Conservation (phyloP, 2,329 filamentous ascomycete species). For the Claviceps humidiphila region DNA sequence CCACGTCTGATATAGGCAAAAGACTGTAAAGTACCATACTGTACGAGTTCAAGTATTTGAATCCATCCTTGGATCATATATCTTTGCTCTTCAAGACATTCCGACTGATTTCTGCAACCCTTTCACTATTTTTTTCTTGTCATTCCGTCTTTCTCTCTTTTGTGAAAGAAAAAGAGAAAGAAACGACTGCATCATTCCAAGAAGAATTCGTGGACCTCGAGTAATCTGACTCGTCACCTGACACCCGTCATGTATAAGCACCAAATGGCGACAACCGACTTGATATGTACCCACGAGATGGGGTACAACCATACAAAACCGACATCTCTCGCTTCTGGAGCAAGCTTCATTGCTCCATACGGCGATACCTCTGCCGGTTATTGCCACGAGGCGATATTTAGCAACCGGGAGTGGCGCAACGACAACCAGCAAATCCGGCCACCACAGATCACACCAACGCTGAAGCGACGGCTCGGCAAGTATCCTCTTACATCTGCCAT, state of each 20-base stretch:
- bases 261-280: background rate
- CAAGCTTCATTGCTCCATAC: background rate
- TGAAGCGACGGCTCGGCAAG: background rate
- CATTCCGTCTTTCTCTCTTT: background rate
- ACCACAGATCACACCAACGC: background rate
- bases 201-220: background rate
- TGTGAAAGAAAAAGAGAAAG: background rate
- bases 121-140: too few species aligned
- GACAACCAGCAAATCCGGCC: background rate
- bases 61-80: too few species aligned
- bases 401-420: background rate
- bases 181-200: background rate
- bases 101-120: too few species aligned
- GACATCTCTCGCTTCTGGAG: background rate
- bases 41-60: too few species aligned
- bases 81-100: too few species aligned
- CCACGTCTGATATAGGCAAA: too few species aligned
- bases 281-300: background rate
- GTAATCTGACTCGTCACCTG: background rate
- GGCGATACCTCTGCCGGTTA: too few species aligned
- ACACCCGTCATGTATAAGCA: background rate
- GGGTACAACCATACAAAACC: background rate
- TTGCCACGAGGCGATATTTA: background rate
- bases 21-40: too few species aligned
- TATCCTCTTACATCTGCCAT: slow-evolving; percentile 4